Conservation (phyloP, 2,329 filamentous ascomycete species). For the Phaeophleospora eucalypticola region DNA sequence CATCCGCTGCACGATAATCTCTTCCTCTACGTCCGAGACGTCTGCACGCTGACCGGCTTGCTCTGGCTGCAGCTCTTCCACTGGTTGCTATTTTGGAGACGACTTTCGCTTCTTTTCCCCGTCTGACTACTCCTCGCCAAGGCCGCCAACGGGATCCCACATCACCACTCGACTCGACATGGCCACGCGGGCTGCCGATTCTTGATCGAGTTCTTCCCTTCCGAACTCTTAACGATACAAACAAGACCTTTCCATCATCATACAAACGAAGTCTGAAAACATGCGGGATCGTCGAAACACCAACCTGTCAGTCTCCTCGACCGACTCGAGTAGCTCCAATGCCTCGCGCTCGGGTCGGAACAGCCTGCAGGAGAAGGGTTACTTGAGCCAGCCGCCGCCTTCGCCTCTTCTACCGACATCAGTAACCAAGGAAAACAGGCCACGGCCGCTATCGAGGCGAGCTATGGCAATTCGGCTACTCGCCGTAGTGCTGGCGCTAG, state of each 20-base stretch:
- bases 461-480: slow-evolving; percentile 14
- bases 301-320: slow-evolving; percentile 44
- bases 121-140: background rate
- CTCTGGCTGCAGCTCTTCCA: background rate
- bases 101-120: background rate
- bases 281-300: slow-evolving; percentile 48
- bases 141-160: background rate
- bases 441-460: slow-evolving; percentile 9
- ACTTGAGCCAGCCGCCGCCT: slow-evolving; percentile 18
- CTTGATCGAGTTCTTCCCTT: background rate
- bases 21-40: background rate
- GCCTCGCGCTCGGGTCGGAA: slow-evolving; percentile 62
- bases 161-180: background rate
- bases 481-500: slow-evolving; percentile 11
- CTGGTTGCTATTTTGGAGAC: background rate
- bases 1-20: background rate
- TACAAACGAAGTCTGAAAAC: background rate
- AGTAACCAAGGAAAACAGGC: slow-evolving; percentile 19
- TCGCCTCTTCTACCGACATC: slow-evolving; percentile 23
- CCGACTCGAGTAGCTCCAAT: slow-evolving; percentile 67
- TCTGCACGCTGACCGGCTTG: background rate
- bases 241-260: background rate
- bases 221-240: too few relatives aligned
- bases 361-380: slow-evolving; percentile 58
- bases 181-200: background rate